These are phyloP conservation scores for Phyllosticta citrichinensis DNA, from an alignment of 2,329 filamentous ascomycete species.

Conservation along the genomic window DNA sequence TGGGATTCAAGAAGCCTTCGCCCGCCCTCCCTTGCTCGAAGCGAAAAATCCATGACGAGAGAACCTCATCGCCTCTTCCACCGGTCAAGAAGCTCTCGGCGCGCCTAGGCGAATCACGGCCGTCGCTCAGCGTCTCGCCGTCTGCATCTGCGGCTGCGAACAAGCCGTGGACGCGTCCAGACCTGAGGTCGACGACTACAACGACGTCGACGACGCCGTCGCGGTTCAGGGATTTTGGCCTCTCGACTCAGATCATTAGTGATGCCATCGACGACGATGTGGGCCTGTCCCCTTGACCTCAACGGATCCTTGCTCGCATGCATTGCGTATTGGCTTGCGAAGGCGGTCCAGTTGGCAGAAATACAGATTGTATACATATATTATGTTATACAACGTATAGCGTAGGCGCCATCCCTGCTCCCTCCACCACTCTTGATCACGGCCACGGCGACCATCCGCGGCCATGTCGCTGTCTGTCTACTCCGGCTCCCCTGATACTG, in stretches of 20 bases:
- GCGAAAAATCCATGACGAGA: background rate
- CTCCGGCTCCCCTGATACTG: too few species aligned
- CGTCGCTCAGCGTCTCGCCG: background rate
- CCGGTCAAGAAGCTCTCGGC: background rate
- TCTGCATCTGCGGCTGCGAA: background rate
- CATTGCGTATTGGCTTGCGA: background rate
- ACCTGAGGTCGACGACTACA: background rate
- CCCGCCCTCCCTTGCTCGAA: background rate
- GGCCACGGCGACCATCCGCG: too few species aligned
- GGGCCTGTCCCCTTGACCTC: background rate
- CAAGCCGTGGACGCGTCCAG: background rate
- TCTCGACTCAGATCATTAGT: slow-evolving; percentile 2
- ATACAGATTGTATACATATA: too few species aligned
- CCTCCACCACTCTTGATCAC: too few species aligned
- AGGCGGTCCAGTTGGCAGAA: too few species aligned
- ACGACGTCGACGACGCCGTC: background rate
- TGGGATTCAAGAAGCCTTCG: background rate
- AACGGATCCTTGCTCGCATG: background rate
- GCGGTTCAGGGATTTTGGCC: background rate
- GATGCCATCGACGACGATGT: background rate
- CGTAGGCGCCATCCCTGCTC: too few species aligned
- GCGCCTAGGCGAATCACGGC: background rate
- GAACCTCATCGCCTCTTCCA: background rate
- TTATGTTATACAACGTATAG: too few species aligned
- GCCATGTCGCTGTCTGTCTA: too few species aligned